Conservation (phyloP, 2,329 filamentous ascomycete species). For the Lecanicillium sp. region DNA sequence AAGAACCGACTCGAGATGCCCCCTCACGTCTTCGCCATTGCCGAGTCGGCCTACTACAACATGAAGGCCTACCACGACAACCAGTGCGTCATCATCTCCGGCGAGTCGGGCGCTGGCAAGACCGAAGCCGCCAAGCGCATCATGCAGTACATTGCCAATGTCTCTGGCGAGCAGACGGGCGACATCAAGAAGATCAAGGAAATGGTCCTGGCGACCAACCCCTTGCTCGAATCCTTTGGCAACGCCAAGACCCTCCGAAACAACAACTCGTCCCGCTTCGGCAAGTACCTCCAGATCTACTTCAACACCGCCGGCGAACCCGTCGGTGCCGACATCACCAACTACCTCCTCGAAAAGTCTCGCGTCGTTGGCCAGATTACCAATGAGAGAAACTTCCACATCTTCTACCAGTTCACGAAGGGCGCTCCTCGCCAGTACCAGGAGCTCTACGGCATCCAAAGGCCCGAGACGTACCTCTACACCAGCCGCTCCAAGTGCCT, state of each 20-base stretch:
- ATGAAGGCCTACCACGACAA: conserved; percentile 99
- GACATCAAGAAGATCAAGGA: conserved; percentile 97
- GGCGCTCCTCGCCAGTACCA: conserved; percentile 81
- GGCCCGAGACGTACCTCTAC: conserved; percentile 87
- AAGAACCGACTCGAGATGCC: conserved; percentile 95
- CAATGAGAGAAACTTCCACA: conserved; percentile 97
- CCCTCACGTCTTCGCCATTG: conserved; percentile 95
- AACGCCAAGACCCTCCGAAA: conserved; percentile 97
- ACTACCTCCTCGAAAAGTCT: conserved; percentile 93
- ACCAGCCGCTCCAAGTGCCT: conserved; percentile 92
- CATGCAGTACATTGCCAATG: conserved; percentile 99
- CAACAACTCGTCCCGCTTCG: conserved; percentile 97
- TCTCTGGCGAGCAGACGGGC: conserved; percentile 76
- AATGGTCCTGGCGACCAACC: conserved; percentile 98
- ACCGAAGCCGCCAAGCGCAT: conserved; percentile 97
- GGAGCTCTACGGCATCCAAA: conserved; percentile 82
- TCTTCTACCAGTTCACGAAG: conserved; percentile 99
- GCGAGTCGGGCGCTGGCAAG: conserved; percentile 96
- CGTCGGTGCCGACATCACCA: conserved; percentile 94
- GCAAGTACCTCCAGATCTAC: conserved; percentile 95
- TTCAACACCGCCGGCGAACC: conserved; percentile 91
- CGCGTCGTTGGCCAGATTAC: conserved; percentile 90
- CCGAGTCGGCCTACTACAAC: conserved; percentile 95
- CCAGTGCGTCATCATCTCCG: conserved; percentile 98
- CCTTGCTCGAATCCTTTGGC: conserved; percentile 91